Base-by-base conservation (phyloP, 2,329 filamentous ascomycete genomes). In the Stachybotrys chlorohalonatus region DNA sequence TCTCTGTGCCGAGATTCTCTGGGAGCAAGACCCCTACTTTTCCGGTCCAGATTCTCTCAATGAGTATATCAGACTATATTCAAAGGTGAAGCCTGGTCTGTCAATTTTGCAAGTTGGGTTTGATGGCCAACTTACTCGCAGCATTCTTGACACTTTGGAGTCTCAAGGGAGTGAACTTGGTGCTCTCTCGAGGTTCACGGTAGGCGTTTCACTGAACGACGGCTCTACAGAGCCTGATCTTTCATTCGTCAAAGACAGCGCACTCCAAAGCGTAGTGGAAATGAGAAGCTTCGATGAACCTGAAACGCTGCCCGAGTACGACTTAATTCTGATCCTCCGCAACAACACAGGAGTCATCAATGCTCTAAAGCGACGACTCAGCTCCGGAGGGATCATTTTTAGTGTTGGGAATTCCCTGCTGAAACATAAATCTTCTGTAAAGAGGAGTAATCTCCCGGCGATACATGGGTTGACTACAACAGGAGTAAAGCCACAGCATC, bases 1-100 rank as follows among this genome's bases (percentile, higher is more conserved):
- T 17, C 66, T 82, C 1, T 79, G 76, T 54, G 75, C 74, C 2
- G 66, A 78, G 57, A 68, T 82, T 51, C 58, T 70, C 2, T 82
- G 79, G 79, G 66, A 73, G 17, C 63, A 73, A 53, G 70, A 77
- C 53, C 59, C 65, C 7, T 54, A 59, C 2, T 69, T 63, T 9
- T 57, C 64, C 1, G 56, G 56, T 1, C 57, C 64, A 1, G 48
- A 49, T 1, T 57, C 58, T 7, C 53, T 70, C 7, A 52, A 53
- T 1, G 58, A 66, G 1, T 57, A 74, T 11, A 53, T 75, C 0
- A 57, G 62, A 1, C 54, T 70, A 0, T 56, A 74, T 16, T 68
- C 68, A 1, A 71, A 76, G 62, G 75, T 75, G 53, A 65, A 67
- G 5, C 70, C 75, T 0, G 66, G 57, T 0, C 55, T 76, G 1